Conservation (phyloP, 176 grass and related monocot genomes). For the Bonia amplexicaulis region DNA sequence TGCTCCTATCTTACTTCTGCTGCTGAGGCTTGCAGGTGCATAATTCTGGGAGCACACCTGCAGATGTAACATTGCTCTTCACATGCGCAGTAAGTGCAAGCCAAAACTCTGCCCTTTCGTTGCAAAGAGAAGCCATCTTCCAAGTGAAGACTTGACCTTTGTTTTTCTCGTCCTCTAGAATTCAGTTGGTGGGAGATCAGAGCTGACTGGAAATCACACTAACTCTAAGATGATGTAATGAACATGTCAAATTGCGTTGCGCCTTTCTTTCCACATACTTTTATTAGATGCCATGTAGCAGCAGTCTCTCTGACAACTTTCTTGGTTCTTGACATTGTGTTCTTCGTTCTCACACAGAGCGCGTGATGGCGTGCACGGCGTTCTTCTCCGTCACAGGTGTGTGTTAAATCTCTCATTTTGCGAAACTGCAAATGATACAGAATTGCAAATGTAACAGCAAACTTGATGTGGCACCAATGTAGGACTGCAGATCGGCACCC, state of each 20-base stretch:
- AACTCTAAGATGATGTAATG: slow-evolving; percentile 82
- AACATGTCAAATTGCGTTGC: background rate
- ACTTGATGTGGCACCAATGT: slow-evolving; percentile 5
- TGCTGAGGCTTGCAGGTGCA: slow-evolving; percentile 35
- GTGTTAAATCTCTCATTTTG: background rate
- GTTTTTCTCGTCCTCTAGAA: slow-evolving; percentile 42
- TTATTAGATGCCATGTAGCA: background rate
- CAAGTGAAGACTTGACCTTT: background rate
- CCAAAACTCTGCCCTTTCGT: background rate
- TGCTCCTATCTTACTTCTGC: background rate
- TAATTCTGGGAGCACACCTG: slow-evolving; percentile 63
- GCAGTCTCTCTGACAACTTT: background rate
- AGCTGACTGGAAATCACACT: slow-evolving; percentile 67
- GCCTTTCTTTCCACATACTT: background rate
- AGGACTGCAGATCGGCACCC: slow-evolving; percentile 51
- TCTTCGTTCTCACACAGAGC: slow-evolving; percentile 24
- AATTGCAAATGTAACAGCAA: background rate
- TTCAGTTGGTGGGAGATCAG: slow-evolving; percentile 80
- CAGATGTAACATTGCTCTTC: slow-evolving; percentile 86
- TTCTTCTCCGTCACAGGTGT: slow-evolving; percentile 82
- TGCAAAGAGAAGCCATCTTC: background rate
- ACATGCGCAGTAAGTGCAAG: slow-evolving; percentile 80
- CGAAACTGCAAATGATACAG: background rate
- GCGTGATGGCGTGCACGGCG: slow-evolving; percentile 64
- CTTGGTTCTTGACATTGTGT: background rate